Conservation (phyloP, 257 asterid genomes). For the Nicotiana paniculata region DNA sequence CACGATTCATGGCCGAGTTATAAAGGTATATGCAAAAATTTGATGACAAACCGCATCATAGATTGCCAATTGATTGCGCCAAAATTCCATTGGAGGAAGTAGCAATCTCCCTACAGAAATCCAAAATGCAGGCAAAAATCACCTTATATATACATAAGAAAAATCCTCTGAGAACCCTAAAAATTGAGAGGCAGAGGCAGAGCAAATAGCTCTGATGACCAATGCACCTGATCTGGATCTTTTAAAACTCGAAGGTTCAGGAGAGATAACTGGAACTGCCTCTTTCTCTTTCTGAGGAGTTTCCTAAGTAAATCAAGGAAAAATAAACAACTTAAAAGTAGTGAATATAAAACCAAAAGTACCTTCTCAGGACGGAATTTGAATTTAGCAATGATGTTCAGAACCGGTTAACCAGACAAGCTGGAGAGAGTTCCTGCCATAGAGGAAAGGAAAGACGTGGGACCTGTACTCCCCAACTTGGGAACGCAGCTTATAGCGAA, state of each 20-base stretch:
- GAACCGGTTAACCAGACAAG: no score
- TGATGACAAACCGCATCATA: slow-evolving; percentile 45
- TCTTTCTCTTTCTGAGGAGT: slow-evolving; percentile 1
- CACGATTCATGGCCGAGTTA: background rate
- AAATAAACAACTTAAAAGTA: background rate
- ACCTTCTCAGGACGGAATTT: background rate
- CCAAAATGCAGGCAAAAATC: background rate
- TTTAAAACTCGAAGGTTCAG: slow-evolving; percentile 16
- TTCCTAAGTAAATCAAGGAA: slow-evolving; percentile 7
- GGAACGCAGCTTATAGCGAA: no score
- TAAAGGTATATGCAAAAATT: background rate
- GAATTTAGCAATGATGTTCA: background rate
- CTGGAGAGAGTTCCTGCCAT: no score
- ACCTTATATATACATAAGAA: background rate
- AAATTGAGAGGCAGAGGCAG: background rate
- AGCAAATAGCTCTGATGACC: slow-evolving; percentile 8
- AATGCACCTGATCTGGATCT: slow-evolving; percentile 72
- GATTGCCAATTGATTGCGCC: slow-evolving; percentile 68
- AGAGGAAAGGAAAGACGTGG: no score
- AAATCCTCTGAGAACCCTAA: background rate
- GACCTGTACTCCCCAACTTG: no score
- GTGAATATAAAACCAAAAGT: background rate
- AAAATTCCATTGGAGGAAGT: slow-evolving; percentile 56
- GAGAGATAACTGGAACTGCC: background rate
- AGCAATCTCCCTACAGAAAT: slow-evolving; percentile 58